A percentile compares a stretch with the other conserved stretches of the same genome.
phyloP scores from a whole-genome alignment of 768 basidiomycete genomes.

The Rhodotorula paludigena region DNA sequence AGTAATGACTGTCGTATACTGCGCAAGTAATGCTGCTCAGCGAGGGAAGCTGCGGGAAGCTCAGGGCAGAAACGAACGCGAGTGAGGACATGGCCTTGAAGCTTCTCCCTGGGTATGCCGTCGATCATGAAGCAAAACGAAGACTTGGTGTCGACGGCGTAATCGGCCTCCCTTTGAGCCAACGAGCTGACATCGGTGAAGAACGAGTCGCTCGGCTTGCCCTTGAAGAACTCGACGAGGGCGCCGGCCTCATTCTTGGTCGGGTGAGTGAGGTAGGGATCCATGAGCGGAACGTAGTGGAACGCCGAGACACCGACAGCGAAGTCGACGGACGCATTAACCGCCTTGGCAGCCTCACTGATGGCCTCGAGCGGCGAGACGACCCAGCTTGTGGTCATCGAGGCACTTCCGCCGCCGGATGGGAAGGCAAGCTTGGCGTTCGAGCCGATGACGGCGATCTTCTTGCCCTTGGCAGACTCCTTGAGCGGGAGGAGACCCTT shows the following conservation, averaged over 20 bases:
- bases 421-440: conserved; percentile 46
- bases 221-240: conserved; percentile 34
- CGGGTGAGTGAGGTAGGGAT: conserved; percentile 20
- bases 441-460: conserved; percentile 43
- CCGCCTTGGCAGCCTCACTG: conserved; percentile 41
- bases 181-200: not conserved
- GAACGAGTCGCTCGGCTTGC: conserved; percentile 1
- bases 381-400: conserved; percentile 45
- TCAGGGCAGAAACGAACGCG: conserved; percentile 5
- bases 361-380: conserved; percentile 48
- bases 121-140: conserved; percentile 31
- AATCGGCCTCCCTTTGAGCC: conserved; percentile 1
- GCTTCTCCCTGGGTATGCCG: conserved; percentile 18
- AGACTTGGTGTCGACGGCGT: not conserved
- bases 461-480: conserved; percentile 13
- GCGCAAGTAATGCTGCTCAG: not conserved
- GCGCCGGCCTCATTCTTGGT: not conserved
- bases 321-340: conserved; percentile 25
- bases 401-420: conserved; percentile 48
- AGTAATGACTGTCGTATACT: conserved; percentile 23
- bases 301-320: conserved; percentile 29
- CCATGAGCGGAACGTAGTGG: conserved; percentile 33
- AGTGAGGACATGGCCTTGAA: not conserved
- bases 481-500: conserved; percentile 46
- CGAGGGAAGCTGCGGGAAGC: not conserved